Base-by-base conservation (phyloP, 2,329 filamentous ascomycete species). In the Pyrenophora seminiperda region DNA sequence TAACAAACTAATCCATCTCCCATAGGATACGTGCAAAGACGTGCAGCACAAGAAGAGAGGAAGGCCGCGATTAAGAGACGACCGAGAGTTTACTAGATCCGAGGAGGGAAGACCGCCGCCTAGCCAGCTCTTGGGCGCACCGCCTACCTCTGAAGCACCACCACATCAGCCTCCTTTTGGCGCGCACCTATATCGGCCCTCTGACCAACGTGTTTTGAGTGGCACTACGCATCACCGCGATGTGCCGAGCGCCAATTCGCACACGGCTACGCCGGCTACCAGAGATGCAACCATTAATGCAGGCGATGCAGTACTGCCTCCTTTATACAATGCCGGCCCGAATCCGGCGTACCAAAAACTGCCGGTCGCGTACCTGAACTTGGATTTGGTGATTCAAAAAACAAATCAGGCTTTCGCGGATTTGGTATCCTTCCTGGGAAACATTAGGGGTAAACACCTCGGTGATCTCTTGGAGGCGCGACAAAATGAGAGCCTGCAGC, bases 11-110 rank as follows among this genome's bases (percentile, higher is more conserved):
- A 56, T 40, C 31, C 19, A 24, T 19, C n/a, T 30, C 11, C 33
- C 50, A 59, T 65, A 93, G 78, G 88, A 91, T 50, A 81, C 86
- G 6, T 94, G 90, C 67, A 79, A 90, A 62, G 90, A 94, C 72
- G 89, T 94, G 27, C 87, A 91, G 66, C 90, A 94, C 73, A 94
- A 93, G 73, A 94, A 93, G 71, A 79, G 90, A 62, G 90, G 90
- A 33, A 82, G 90, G 40, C 90, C 90, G 52, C 82, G 90, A 57
- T 77, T 94, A 59, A 83, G 89, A 62, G 89, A 93, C 66, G 69
- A 72, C 42, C 68, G 71, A 50, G 65, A 73, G 14, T 70, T 72
- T 37, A 58, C 59, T 30, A 66, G 63, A 54, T 56, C 53, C 36
- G 65, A 68, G 29, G 68, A 69, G 54, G 62, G 51, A 49, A 64